Base-by-base conservation (phyloP, 306 rosid genomes). In the Hippophae gyantsensis region DNA sequence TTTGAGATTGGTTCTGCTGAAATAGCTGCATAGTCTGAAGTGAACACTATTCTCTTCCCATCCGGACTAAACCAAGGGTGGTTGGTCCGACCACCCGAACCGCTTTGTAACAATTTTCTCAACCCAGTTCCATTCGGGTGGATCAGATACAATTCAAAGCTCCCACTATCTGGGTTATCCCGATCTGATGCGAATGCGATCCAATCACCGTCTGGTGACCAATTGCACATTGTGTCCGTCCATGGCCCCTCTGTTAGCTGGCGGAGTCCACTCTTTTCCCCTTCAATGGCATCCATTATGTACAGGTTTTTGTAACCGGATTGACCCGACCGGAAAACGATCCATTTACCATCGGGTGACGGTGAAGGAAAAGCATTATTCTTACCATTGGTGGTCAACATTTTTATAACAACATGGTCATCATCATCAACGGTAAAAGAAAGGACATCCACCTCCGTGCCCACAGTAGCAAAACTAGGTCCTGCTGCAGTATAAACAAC, bases 1-100 rank as follows among this genome's bases (percentile, higher is more conserved):
- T 81, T 83, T 0, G 96, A 90, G 42, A 90, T 85, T 12, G 98
- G 98, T 72, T 90, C 96, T 0, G 92, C 96, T 1, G 98, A 87
- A 51, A 90, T 62, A 0, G 80, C 95, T 0, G 82, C 76, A n/a
- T 79, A 85, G 50, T 90, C 96, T 6, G 95, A 72, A 0, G 98
- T 78, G 40, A 90, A 85, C 10, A 68, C 81, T 8, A 90, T 0
- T 3, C 72, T 74, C 70, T 87, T 77, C 45, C 85, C 82, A 59
- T 83, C 96, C 0, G 98, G 92, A 44, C 92, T 83, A 56, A 88
- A 90, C 64, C 52, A 61, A 32, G 94, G 94, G 76, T 87, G 95
- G 76, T 85, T 87, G 0, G 86, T 65, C 61, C 89, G 74, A 25
- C 96, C 98, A 3, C 73, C 73, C 18, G 70, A 72, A 48, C 96